Percentiles rank a stretch among this genome's conserved stretches.
Evolutionary conservation across 805 yeast species (phyloP).

Genomic region (Yarrowia sp.): DNA sequence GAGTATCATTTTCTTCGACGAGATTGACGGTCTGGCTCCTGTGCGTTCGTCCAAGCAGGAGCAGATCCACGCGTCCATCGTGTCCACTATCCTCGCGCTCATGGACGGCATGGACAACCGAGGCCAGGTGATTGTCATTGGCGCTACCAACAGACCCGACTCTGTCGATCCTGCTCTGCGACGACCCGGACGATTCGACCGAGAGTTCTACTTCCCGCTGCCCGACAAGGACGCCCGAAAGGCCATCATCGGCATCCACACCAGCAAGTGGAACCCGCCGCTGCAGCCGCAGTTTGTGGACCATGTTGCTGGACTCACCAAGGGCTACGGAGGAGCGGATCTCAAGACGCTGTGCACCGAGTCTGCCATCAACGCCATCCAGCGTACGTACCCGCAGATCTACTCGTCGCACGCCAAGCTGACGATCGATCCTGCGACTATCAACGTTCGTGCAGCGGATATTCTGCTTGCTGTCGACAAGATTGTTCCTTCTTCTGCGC

Average conservation of each 20-base stretch:
- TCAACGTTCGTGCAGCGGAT: constrained; percentile 75
- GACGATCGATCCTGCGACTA: constrained; percentile 64
- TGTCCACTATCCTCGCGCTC: constrained; percentile 86
- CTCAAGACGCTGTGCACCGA: constrained; percentile 91
- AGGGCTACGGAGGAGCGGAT: constrained; percentile 98
- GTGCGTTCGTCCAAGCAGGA: constrained; percentile 97
- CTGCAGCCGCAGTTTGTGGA: constrained; percentile 55
- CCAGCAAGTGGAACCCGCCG: constrained; percentile 84
- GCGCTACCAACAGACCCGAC: constrained; percentile 97
- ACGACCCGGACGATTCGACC: constrained; percentile 94
- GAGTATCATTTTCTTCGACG: constrained; percentile 93
- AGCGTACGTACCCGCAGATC: constrained; percentile 89
- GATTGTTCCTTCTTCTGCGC: constrained; percentile 87
- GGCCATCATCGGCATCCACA: constrained; percentile 79
- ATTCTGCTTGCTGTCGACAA: constrained; percentile 82
- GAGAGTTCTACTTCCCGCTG: constrained; percentile 93
- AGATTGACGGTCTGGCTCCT: constrained; percentile 97
- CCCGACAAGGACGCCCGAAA: constrained; percentile 80
- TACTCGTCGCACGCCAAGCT: constrained; percentile 73
- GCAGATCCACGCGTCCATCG: constrained; percentile 96
- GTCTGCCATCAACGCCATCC: constrained; percentile 89
- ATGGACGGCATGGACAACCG: constrained; percentile 99
- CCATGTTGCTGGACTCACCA: constrained; percentile 74
- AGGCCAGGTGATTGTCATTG: constrained; percentile 96
- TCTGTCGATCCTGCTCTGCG: constrained; percentile 97